These are phyloP conservation scores for Rhodotorula paludigena DNA, from an alignment of 768 basidiomycete genomes.

Conservation along the genomic window DNA sequence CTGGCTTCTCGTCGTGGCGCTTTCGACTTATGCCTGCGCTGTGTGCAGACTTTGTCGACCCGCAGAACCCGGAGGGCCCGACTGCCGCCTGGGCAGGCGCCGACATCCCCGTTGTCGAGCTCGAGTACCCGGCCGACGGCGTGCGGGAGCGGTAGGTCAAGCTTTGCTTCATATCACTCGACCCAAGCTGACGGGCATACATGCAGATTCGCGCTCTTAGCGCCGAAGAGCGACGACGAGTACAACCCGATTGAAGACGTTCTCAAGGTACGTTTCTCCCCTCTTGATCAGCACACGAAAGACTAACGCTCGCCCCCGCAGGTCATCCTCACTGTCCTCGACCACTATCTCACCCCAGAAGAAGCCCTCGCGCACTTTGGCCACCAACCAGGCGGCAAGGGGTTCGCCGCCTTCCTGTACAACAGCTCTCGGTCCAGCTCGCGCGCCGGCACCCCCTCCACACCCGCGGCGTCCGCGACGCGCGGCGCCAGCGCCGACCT, in stretches of 20 bases:
- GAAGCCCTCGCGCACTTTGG: constrained; percentile 36
- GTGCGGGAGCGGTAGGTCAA: constrained; percentile 27
- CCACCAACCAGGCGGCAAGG: constrained; percentile 24
- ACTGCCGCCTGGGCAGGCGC: constrained; percentile 22
- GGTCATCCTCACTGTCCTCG: constrained; percentile 35
- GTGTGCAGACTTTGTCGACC: constrained; percentile 31
- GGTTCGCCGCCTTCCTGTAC: constrained; percentile 33
- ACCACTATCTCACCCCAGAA: constrained; percentile 39
- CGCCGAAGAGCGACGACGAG: constrained; percentile 34
- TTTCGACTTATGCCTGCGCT: accelerated
- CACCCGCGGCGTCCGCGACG: background rate
- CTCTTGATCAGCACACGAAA: background rate
- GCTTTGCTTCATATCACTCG: no score
- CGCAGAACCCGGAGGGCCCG: background rate
- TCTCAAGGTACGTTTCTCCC: constrained; percentile 13
- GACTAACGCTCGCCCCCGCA: no score
- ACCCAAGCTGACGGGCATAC: background rate
- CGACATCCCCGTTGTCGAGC: constrained; percentile 16
- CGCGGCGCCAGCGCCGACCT: background rate
- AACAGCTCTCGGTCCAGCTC: constrained; percentile 18
- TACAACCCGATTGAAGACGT: constrained; percentile 42
- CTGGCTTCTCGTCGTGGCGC: no score
- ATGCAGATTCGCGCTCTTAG: constrained; percentile 20
- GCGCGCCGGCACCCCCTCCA: constrained; percentile 17
- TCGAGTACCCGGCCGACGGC: constrained; percentile 37